A percentile compares a stretch with the other conserved stretches of the same genome.
Evolutionary conservation across 495 filamentous ascomycete genomes (phyloP).

Genomic region (Penicillium parvum): DNA sequence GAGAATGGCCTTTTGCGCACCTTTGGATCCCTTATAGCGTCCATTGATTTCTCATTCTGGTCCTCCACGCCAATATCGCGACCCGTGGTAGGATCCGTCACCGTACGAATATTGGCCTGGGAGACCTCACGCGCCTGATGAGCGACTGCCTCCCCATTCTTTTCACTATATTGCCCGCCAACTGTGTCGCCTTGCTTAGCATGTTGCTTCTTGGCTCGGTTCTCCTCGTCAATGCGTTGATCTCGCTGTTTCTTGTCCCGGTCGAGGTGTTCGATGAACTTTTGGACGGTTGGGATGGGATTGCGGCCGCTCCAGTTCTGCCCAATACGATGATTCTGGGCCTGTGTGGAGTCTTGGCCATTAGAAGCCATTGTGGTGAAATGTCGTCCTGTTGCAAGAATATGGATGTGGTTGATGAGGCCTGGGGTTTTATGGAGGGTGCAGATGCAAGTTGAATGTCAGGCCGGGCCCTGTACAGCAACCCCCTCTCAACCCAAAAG

Average conservation of each 20-base stretch:
- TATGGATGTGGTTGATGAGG: too few species aligned
- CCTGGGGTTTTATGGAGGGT: too few species aligned
- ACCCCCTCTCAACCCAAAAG: neutral
- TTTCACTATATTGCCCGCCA: constrained; percentile 30
- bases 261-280: constrained; percentile 77
- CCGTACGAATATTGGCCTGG: constrained; percentile 56
- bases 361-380: constrained; percentile 21
- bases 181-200: neutral
- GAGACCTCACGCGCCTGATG: constrained; percentile 41
- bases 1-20: constrained; percentile 31
- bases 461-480: constrained; percentile 1
- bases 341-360: constrained; percentile 13
- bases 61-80: constrained; percentile 85
- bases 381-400: too few species aligned
- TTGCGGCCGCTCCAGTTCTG: constrained; percentile 52
- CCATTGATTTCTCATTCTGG: constrained; percentile 63
- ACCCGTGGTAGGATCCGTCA: constrained; percentile 85
- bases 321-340: constrained; percentile 31
- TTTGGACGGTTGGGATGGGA: constrained; percentile 79
- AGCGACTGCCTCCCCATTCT: constrained; percentile 34
- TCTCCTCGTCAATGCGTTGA: constrained; percentile 55
- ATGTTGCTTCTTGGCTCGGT: constrained; percentile 31
- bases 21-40: constrained; percentile 62
- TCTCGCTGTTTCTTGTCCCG: constrained; percentile 73
- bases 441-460: neutral